A percentile compares a stretch with the other conserved stretches of the same genome.
Evolutionary conservation across 2,329 filamentous ascomycete genomes (phyloP).

Genomic region (Byssoonygena ceratinophila): DNA sequence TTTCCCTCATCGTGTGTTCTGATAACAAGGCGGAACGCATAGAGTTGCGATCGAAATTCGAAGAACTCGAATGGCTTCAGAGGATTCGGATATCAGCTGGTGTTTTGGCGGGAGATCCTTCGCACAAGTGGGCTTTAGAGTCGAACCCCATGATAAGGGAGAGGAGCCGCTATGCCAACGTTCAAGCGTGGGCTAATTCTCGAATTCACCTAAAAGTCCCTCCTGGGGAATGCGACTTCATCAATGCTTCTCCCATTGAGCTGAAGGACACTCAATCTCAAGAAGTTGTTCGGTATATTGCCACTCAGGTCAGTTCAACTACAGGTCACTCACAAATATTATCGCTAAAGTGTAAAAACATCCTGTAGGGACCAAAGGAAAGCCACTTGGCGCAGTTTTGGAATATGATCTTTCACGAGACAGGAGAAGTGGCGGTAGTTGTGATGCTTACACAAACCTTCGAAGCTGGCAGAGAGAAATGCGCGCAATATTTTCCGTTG

Average conservation of each 20-base stretch:
- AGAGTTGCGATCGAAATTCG: constrained; percentile 52
- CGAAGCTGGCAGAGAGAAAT: constrained; percentile 70
- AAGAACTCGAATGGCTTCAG: constrained; percentile 52
- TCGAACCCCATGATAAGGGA: constrained; percentile 45
- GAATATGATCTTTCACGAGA: constrained; percentile 88
- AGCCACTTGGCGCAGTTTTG: constrained; percentile 72
- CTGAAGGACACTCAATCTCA: constrained; percentile 44
- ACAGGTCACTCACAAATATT: not conserved
- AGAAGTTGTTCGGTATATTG: constrained; percentile 59
- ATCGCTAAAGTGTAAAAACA: not conserved
- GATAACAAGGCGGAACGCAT: constrained; percentile 11
- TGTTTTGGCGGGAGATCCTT: constrained; percentile 35
- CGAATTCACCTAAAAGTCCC: constrained; percentile 71
- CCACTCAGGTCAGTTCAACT: constrained; percentile 56
- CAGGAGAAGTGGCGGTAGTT: constrained; percentile 63
- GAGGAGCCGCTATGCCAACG: constrained; percentile 79
- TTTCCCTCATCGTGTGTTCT: not conserved
- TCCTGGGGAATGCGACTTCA: constrained; percentile 61
- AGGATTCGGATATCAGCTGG: constrained; percentile 44
- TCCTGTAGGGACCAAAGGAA: constrained; percentile 59
- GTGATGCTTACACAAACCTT: constrained; percentile 90
- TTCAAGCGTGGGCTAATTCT: constrained; percentile 81
- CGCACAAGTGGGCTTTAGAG: constrained; percentile 50
- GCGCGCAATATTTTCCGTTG: constrained; percentile 74
- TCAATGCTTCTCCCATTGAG: constrained; percentile 66